Conservation (phyloP, 2,329 filamentous ascomycete genomes). For the Pseudocercospora macadamiae region DNA sequence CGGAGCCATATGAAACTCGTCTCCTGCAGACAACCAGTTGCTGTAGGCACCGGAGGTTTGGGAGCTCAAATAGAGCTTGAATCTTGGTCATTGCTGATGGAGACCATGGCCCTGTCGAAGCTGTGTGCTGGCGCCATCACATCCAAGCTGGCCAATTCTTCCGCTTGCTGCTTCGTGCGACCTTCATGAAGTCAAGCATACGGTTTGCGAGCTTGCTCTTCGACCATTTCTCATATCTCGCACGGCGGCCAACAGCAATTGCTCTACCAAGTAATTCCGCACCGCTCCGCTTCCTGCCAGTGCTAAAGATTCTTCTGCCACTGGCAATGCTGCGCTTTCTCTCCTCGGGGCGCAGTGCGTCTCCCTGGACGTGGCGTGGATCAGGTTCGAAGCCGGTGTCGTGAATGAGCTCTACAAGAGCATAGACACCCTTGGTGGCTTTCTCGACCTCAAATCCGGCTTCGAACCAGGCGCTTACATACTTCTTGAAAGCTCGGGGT, state of each 20-base stretch:
- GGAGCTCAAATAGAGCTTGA: background rate
- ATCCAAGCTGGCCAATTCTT: background rate
- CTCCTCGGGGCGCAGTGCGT: background rate
- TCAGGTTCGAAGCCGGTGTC: constrained; percentile 18
- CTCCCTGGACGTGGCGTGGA: background rate
- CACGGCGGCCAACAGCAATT: constrained; percentile 13
- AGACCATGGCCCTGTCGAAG: too few relatives aligned
- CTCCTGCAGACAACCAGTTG: background rate
- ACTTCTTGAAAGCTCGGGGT: constrained; percentile 2
- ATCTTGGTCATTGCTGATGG: background rate
- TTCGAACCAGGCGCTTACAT: too few relatives aligned
- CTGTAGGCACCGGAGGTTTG: too few relatives aligned
- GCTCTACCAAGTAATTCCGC: constrained; percentile 11
- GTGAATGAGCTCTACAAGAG: constrained; percentile 18
- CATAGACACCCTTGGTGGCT: background rate
- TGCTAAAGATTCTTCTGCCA: background rate
- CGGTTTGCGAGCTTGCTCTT: constrained; percentile 8
- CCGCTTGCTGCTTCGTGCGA: background rate
- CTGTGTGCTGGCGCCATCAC: background rate
- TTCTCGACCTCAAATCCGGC: background rate
- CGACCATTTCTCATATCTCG: constrained; percentile 18
- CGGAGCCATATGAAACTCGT: background rate
- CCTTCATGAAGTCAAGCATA: constrained; percentile 15
- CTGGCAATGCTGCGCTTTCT: constrained; percentile 12
- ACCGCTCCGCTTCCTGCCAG: background rate